phyloP scores from a whole-genome alignment of 164 flowering plant genomes.

The Paratinospora sagittata region DNA sequence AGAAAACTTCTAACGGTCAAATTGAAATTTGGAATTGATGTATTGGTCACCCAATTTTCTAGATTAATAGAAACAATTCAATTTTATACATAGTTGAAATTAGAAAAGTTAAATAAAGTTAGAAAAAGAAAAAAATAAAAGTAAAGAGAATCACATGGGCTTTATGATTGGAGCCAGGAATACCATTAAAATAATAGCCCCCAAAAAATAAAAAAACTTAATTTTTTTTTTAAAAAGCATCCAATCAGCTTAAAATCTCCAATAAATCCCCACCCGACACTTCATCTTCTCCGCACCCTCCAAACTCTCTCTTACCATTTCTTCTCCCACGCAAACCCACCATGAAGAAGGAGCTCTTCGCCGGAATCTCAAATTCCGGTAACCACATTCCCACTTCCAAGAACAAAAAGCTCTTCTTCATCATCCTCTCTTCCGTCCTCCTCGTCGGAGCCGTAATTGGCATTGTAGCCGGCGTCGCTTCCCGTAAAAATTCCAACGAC shows the following conservation, averaged over 20 bases:
- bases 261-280: conserved; percentile 3
- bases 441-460: conserved; percentile 30
- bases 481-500: conserved; percentile 9
- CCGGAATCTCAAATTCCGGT: conserved; percentile 29
- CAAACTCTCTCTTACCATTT: not conserved
- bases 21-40: too few species aligned
- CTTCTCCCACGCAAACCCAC: conserved; percentile 20
- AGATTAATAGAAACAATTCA: too few species aligned
- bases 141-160: not conserved
- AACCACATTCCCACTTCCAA: conserved; percentile 16
- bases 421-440: conserved; percentile 33
- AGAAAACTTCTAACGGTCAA: too few species aligned
- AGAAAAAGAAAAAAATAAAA: too few species aligned
- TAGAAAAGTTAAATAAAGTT: too few species aligned
- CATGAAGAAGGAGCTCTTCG: conserved; percentile 16
- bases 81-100: too few species aligned
- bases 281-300: conserved; percentile 4
- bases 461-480: conserved; percentile 34
- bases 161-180: not conserved
- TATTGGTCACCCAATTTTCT: too few species aligned
- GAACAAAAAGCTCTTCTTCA: conserved; percentile 29
- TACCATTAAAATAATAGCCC: too few species aligned
- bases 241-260: not conserved
- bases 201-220: too few species aligned
- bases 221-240: not conserved